phyloP scores from a whole-genome alignment of 164 flowering plant species.

The Saururus chinensis region DNA sequence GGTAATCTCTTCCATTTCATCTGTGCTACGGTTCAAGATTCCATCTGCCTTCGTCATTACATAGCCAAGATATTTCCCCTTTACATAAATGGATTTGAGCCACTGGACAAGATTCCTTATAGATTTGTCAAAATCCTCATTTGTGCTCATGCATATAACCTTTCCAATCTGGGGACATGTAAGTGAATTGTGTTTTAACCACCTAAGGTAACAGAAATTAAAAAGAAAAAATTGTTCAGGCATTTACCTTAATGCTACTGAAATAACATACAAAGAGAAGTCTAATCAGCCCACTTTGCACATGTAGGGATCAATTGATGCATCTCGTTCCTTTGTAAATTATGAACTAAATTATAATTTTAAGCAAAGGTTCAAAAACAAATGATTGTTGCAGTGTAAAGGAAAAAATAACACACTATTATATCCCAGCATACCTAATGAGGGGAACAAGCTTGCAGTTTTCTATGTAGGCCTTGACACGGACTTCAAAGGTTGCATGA shows the following conservation, averaged over 20 bases:
- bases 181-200: conserved; percentile 85
- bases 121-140: conserved; percentile 34
- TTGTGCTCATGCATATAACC: conserved; percentile 51
- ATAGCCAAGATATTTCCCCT: conserved; percentile 52
- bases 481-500: conserved; percentile 40
- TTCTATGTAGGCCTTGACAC: conserved; percentile 45
- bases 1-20: conserved; percentile 60
- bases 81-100: conserved; percentile 69
- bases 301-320: not conserved
- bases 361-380: no score
- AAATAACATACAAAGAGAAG: not conserved
- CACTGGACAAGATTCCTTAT: conserved; percentile 44
- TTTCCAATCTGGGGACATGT: conserved; percentile 78
- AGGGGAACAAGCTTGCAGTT: conserved; percentile 62
- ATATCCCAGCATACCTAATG: conserved; percentile 35
- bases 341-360: no score
- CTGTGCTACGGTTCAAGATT: conserved; percentile 36
- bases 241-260: not conserved
- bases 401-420: not conserved
- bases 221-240: not conserved
- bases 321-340: no score
- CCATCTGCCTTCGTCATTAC: conserved; percentile 43
- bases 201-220: conserved; percentile 28
- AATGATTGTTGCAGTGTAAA: no score
- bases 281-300: not conserved